Percentiles rank a stretch among this genome's conserved stretches.
Conservation (phyloP, 2,329 filamentous ascomycete species). For the Fusarium solani-melongenae region DNA sequence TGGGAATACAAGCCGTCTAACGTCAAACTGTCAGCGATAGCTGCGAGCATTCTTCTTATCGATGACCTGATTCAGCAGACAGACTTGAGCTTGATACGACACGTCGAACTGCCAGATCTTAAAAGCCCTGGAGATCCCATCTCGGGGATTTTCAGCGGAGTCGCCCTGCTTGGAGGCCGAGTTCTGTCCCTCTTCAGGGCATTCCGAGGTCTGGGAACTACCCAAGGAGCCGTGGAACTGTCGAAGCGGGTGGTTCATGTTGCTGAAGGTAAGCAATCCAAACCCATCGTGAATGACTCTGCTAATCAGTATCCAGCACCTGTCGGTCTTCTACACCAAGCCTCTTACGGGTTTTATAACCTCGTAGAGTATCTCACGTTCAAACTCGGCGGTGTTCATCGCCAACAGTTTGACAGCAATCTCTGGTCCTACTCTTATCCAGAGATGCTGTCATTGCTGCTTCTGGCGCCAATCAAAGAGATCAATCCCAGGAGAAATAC, state of each 20-base stretch:
- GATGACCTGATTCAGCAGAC: background rate
- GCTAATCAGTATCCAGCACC: background rate
- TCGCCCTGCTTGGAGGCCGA: background rate
- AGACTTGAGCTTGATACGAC: background rate
- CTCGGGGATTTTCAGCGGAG: background rate
- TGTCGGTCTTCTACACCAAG: background rate
- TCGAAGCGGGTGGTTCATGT: background rate
- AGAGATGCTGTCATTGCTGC: background rate
- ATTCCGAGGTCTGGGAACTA: background rate
- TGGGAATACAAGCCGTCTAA: background rate
- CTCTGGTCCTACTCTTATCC: background rate
- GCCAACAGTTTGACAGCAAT: constrained; percentile 1
- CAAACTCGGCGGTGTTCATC: background rate
- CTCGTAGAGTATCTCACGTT: background rate
- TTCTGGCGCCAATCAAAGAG: background rate
- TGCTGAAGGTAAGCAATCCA: background rate
- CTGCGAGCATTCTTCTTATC: background rate
- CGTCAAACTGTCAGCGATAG: background rate
- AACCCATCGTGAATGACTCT: background rate
- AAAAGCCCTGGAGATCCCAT: background rate
- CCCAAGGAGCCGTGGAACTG: background rate
- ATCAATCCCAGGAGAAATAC: background rate
- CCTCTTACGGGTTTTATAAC: background rate
- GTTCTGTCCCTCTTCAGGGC: rapidly evolving
- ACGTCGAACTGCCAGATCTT: background rate